Conservation (phyloP, 495 filamentous ascomycete species). For the Neurospora tetraspora region DNA sequence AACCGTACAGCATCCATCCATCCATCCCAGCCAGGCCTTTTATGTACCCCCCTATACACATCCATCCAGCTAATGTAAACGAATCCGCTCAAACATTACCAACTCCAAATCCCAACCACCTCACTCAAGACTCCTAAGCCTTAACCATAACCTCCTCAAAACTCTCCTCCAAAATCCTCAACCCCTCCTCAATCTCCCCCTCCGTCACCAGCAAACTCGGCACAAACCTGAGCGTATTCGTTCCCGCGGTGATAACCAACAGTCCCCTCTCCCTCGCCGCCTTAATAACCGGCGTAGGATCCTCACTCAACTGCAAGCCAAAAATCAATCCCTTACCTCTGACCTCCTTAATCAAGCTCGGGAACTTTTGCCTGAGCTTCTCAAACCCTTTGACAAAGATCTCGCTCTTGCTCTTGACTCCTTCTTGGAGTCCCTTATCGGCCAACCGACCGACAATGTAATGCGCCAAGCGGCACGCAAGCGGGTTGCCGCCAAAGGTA, state of each 20-base stretch:
- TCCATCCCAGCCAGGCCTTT: not conserved
- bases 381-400: conserved; percentile 57
- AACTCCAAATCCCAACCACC: too few species aligned
- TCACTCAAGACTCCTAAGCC: not conserved
- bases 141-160: conserved; percentile 35
- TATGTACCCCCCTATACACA: too few species aligned
- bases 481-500: conserved; percentile 92
- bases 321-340: conserved; percentile 77
- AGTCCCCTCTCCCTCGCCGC: conserved; percentile 82
- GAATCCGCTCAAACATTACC: not conserved
- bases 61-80: not conserved
- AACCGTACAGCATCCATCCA: not conserved
- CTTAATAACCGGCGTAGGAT: conserved; percentile 62
- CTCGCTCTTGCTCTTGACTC: conserved; percentile 53
- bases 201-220: conserved; percentile 70
- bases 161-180: conserved; percentile 68
- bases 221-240: conserved; percentile 79
- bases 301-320: conserved; percentile 66
- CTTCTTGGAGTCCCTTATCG: conserved; percentile 49
- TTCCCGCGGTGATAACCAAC: conserved; percentile 84
- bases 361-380: conserved; percentile 53
- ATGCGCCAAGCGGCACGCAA: conserved; percentile 75
- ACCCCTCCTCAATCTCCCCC: conserved; percentile 62
- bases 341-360: conserved; percentile 63
- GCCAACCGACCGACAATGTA: conserved; percentile 70